Evolutionary conservation across 2,329 filamentous ascomycete genomes (phyloP), one percentile per base, ranked within the genome.

Genomic region (Zymoseptoria crescenta): DNA sequence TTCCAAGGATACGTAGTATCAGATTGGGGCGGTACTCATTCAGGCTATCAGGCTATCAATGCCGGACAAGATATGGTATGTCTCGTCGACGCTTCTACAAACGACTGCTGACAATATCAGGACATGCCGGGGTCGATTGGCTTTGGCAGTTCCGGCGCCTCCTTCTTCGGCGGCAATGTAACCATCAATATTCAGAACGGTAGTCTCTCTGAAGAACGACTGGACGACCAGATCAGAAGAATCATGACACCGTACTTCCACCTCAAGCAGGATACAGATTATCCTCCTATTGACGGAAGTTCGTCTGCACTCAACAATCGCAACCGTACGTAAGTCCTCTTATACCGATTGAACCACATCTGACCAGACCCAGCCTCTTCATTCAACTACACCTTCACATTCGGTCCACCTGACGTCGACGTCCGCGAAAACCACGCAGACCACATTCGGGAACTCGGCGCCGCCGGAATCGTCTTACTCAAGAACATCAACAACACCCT

Each of bases 1-100:
- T 90, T 89, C 63, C 86, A 88, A 65, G 87, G 87, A 68, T 57
- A 62, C 65, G 81, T 87, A 29, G 83, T 88, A 78, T 62, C 59
- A 16, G 87, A 89, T 70, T 89, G 87, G 85, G 71, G 81, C 24
- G 83, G 81, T 0, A 83, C 86, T 52, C 77, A 82, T 55, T 78
- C 79, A 0, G 83, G 83, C 1, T 80, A 85, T 0, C 78, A 76
- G 0, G 60, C 58, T 19, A 55, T 55, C n/a, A 55, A 60, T 13
- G 62, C 60, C 9, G 62, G 62, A 3, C 52, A 56, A n/a, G 62
- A 62, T 20, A 62, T 62, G 59, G 24, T 50, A 50, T n/a, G 8
- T 1, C 10, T 50, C 5, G 10, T 83, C 81, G 20, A 81, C 82
- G 0, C 71, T 85, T 84, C 0, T 73, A 57, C 57, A 10, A 55